phyloP scores from a whole-genome alignment of 23 red algal species.

The Chondrus crispus region DNA sequence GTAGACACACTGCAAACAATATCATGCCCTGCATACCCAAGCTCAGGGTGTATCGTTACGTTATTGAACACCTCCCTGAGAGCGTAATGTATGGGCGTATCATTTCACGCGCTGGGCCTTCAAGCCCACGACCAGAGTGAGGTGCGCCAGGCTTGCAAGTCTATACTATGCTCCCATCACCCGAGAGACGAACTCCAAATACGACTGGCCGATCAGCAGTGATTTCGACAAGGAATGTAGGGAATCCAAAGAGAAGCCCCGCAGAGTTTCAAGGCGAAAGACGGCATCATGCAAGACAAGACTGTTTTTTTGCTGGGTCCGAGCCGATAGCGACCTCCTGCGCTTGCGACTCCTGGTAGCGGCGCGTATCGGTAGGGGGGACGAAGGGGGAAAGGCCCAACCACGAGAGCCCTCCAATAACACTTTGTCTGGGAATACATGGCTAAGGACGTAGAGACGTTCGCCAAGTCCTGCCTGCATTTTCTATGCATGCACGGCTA shows the following conservation, averaged over 20 bases:
- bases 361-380: constrained; percentile 6
- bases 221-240: neutral
- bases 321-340: neutral
- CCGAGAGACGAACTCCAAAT: neutral
- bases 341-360: neutral
- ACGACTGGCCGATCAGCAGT: neutral
- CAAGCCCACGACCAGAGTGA: neutral
- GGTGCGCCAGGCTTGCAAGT: neutral
- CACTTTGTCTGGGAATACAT: neutral
- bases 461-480: constrained; percentile 12
- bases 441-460: neutral
- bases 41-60: neutral
- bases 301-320: neutral
- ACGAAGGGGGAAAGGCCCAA: neutral
- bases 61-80: neutral
- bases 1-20: neutral
- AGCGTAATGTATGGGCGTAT: neutral
- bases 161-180: neutral
- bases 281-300: neutral
- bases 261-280: neutral
- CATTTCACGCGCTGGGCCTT: neutral
- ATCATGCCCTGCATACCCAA: neutral
- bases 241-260: neutral
- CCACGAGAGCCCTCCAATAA: neutral
- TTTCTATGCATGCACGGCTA: neutral